Conservation (phyloP, 148 eudicot species). For the Suaeda aralocaspica region DNA sequence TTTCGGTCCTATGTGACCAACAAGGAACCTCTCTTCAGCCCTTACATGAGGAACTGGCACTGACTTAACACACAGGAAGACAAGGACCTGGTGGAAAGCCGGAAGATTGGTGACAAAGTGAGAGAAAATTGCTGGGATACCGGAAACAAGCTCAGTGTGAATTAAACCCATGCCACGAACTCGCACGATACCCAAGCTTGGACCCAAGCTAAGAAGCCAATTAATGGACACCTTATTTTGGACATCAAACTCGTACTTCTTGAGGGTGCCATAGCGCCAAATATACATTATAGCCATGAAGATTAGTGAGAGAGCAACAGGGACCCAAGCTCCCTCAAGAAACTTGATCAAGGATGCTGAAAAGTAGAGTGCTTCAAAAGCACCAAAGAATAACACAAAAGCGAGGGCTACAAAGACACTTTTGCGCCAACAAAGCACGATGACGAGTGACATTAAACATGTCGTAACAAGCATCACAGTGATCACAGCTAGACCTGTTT, state of each 20-base stretch:
- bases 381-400: slow-evolving; percentile 74
- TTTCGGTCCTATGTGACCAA: slow-evolving; percentile 78
- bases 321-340: slow-evolving; percentile 98
- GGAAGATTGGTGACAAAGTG: slow-evolving; percentile 97
- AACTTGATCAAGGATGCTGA: slow-evolving; percentile 90
- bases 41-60: slow-evolving; percentile 82
- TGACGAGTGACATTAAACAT: slow-evolving; percentile 93
- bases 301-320: slow-evolving; percentile 62
- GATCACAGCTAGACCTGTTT: slow-evolving; percentile 90
- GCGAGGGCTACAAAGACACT: slow-evolving; percentile 59
- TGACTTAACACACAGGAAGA: slow-evolving; percentile 74
- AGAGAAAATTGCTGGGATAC: slow-evolving; percentile 92
- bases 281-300: slow-evolving; percentile 67
- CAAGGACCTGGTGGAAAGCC: slow-evolving; percentile 87
- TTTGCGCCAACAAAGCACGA: slow-evolving; percentile 80
- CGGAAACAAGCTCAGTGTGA: slow-evolving; percentile 89
- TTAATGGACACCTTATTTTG: slow-evolving; percentile 91
- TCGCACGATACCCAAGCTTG: slow-evolving; percentile 78
- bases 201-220: slow-evolving; percentile 82
- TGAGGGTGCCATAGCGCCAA: slow-evolving; percentile 85
- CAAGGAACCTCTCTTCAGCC: slow-evolving; percentile 73
- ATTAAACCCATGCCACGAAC: slow-evolving; percentile 89
- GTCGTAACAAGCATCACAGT: slow-evolving; percentile 98
- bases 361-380: slow-evolving; percentile 86
- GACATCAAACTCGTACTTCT: slow-evolving; percentile 74